Evolutionary conservation across 2,329 filamentous ascomycete species (phyloP).

Genomic region (Dothideomycetes sp.): DNA sequence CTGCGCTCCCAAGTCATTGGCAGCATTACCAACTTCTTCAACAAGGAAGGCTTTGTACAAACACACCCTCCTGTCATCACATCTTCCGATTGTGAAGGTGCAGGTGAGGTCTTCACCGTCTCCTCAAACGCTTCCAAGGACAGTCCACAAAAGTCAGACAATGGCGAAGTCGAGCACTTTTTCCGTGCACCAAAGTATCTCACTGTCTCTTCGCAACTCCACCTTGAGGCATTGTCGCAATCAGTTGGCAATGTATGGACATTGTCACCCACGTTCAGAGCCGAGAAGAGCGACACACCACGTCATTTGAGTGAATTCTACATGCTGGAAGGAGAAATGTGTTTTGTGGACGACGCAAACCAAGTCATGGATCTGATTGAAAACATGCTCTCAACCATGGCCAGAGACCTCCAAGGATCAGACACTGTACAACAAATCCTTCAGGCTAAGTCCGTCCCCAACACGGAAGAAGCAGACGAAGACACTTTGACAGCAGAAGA

Average conservation of each 20-base stretch:
- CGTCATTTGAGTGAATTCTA: slow-evolving; percentile 96
- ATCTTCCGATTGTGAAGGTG: slow-evolving; percentile 93
- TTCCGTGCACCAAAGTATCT: slow-evolving; percentile 87
- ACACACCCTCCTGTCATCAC: slow-evolving; percentile 91
- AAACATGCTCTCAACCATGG: slow-evolving; percentile 57
- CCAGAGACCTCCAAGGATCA: slow-evolving; percentile 26
- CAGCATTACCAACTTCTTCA: slow-evolving; percentile 67
- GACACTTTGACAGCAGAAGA: slow-evolving; percentile 37
- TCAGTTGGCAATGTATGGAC: slow-evolving; percentile 89
- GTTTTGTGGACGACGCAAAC: slow-evolving; percentile 62
- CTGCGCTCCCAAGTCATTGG: slow-evolving; percentile 74
- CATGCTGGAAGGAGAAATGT: slow-evolving; percentile 90
- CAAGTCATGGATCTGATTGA: slow-evolving; percentile 74
- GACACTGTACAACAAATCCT: slow-evolving; percentile 35
- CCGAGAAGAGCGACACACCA: slow-evolving; percentile 85
- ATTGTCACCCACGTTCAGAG: slow-evolving; percentile 84
- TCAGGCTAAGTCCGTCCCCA: slow-evolving; percentile 25
- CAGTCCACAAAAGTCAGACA: slow-evolving; percentile 25
- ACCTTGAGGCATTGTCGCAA: slow-evolving; percentile 85
- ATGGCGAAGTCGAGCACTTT: slow-evolving; percentile 46
- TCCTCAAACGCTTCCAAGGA: slow-evolving; percentile 21
- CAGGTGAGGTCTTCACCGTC: slow-evolving; percentile 83
- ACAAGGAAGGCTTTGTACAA: slow-evolving; percentile 61
- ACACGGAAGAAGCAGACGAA: slow-evolving; percentile 28
- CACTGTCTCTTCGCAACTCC: slow-evolving; percentile 88